Evolutionary conservation across 2,329 filamentous ascomycete genomes (phyloP), one percentile per base, ranked within the genome.

Genomic region (Claviceps purpurea): DNA sequence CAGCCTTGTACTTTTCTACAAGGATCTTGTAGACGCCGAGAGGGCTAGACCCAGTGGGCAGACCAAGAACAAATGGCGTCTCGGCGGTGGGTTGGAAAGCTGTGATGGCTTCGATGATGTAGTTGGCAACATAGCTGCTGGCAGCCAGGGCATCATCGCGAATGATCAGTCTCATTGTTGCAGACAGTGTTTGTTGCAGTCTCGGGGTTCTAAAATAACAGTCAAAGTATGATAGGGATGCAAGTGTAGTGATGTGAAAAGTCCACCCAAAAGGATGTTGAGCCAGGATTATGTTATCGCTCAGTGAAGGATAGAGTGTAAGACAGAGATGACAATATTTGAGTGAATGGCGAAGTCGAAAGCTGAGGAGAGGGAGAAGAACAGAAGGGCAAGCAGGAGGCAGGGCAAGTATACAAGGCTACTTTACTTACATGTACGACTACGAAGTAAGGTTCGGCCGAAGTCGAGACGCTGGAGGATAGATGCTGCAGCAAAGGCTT

Each of bases 1-100:
- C 83, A 57, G 78, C 75, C 69, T 86, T 86, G 73, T 83, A 81
- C 63, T 77, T 78, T 60, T 78, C 70, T 48, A 93, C 87, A 26
- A 94, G 77, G 59, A 83, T 76, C 65, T 81, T 81, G 72, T 94
- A 94, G 58, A 93, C 82, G 50, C 79, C 75, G 55, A 89, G 78
- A 2, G 88, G 88, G 56, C 84, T 90, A 61, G 85, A 89, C 51
- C 88, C 88, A 1, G 88, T 94, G 10, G 88, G 88, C 47, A 94
- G 75, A 54, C 88, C 88, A 47, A 94, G 79, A 5, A 93, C 85
- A 62, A 94, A 93, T 1, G 87, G 87, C 58, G 81, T 81, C 57
- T 80, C 71, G 47, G 82, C 71, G 5, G 84, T 86, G 40, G 88
- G 87, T 48, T 77, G 76, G 69, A 89, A 93, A 55, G 79, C 71